phyloP scores from a whole-genome alignment of 2,329 filamentous ascomycete genomes.

The Bipolaris cookei region DNA sequence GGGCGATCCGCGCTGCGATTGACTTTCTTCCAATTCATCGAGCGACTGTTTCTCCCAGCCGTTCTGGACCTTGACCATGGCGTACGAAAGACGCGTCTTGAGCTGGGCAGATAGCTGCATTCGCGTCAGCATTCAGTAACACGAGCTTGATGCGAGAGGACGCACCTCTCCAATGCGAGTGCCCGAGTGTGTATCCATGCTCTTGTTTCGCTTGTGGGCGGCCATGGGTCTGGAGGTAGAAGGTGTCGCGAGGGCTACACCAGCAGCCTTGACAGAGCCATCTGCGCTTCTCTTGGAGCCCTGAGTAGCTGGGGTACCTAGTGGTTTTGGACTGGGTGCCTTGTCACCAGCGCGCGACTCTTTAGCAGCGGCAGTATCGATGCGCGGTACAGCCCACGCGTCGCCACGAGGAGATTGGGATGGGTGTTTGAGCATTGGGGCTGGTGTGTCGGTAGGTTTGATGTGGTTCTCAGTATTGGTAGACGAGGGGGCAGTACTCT shows the following conservation, averaged over 20 bases:
- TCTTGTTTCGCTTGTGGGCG: slow-evolving; percentile 74
- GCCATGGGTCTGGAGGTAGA: slow-evolving; percentile 21
- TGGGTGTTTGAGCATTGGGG: slow-evolving; percentile 47
- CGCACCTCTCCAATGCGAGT: slow-evolving; percentile 77
- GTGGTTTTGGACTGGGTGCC: slow-evolving; percentile 50
- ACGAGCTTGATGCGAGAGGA: slow-evolving; percentile 23
- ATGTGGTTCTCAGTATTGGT: slow-evolving; percentile 48
- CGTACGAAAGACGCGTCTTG: slow-evolving; percentile 84
- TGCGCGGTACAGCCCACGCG: slow-evolving; percentile 26
- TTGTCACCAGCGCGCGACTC: slow-evolving; percentile 38
- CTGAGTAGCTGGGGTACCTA: slow-evolving; percentile 50
- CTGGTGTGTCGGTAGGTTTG: slow-evolving; percentile 47
- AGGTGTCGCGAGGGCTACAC: slow-evolving; percentile 20
- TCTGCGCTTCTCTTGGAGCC: slow-evolving; percentile 78
- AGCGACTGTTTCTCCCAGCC: slow-evolving; percentile 83
- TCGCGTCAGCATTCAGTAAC: slow-evolving; percentile 32
- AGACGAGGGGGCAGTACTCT: slow-evolving; percentile 31
- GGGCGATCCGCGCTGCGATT: slow-evolving; percentile 72
- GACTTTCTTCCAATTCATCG: slow-evolving; percentile 76
- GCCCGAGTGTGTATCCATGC: slow-evolving; percentile 69
- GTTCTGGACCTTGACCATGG: slow-evolving; percentile 88
- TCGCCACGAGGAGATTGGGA: slow-evolving; percentile 58
- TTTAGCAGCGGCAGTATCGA: slow-evolving; percentile 36
- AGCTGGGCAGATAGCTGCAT: slow-evolving; percentile 76
- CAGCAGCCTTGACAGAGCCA: slow-evolving; percentile 66